phyloP scores from a whole-genome alignment of 495 filamentous ascomycete species.

The Glonium stellatum region DNA sequence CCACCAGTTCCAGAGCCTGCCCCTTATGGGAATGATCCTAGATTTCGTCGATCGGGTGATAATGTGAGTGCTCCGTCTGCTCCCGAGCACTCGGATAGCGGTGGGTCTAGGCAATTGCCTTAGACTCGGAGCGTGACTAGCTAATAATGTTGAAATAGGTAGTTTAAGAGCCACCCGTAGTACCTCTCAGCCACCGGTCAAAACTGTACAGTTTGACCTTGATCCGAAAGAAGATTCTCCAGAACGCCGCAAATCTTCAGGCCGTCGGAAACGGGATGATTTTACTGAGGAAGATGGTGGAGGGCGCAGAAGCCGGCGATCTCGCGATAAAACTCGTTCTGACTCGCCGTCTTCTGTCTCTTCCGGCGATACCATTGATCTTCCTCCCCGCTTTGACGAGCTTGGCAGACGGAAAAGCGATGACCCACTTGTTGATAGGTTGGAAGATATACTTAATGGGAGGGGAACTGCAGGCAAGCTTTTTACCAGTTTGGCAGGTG shows the following conservation, averaged over 20 bases:
- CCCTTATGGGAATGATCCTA: constrained; percentile 15
- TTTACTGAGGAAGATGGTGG: constrained; percentile 6
- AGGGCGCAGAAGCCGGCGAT: not conserved
- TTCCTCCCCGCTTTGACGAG: constrained; percentile 35
- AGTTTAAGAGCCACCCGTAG: constrained; percentile 15
- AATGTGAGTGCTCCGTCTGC: constrained; percentile 37
- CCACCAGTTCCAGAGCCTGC: constrained; percentile 14
- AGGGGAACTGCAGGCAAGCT: constrained; percentile 9
- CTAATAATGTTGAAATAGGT: constrained; percentile 15
- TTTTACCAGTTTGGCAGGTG: constrained; percentile 13
- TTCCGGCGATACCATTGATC: constrained; percentile 32
- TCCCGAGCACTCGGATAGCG: constrained; percentile 7
- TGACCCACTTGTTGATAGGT: constrained; percentile 26
- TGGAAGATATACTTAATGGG: constrained; percentile 26
- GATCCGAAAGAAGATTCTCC: constrained; percentile 9
- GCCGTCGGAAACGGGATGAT: constrained; percentile 1
- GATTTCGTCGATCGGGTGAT: constrained; percentile 28
- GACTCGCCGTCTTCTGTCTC: constrained; percentile 19
- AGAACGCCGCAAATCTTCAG: not conserved
- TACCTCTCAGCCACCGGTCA: constrained; percentile 7
- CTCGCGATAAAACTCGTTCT: constrained; percentile 1
- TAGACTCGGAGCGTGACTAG: not conserved
- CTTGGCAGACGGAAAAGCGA: constrained; percentile 25
- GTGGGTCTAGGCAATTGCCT: constrained; percentile 5
- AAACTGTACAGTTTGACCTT: constrained; percentile 30